Conservation (phyloP, 2,329 filamentous ascomycete genomes). For the Penicillium corylophilum region DNA sequence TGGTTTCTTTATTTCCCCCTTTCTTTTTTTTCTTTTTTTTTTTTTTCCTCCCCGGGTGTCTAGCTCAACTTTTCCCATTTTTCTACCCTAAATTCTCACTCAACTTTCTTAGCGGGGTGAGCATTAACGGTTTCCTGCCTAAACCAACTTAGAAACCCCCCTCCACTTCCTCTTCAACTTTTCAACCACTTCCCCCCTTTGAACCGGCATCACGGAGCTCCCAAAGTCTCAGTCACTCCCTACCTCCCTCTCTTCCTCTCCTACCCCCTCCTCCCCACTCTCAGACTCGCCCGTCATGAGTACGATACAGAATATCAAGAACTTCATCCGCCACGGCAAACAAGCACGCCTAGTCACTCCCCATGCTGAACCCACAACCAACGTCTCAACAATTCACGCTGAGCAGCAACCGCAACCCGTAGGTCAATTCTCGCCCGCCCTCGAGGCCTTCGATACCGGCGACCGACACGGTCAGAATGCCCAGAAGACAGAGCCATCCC, state of each 20-base stretch:
- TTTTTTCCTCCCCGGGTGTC: no score
- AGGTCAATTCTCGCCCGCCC: conserved; percentile 50
- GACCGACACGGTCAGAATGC: conserved; percentile 62
- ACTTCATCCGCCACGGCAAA: conserved; percentile 97
- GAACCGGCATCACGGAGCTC: neutral
- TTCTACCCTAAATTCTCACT: neutral
- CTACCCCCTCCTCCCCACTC: neutral
- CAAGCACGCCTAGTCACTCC: conserved; percentile 72
- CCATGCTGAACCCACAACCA: conserved; percentile 62
- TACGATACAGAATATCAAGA: conserved; percentile 92
- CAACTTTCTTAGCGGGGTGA: neutral
- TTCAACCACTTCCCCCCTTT: conserved; percentile 1
- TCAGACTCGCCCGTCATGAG: conserved; percentile 51
- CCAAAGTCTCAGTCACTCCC: neutral
- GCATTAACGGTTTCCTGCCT: neutral
- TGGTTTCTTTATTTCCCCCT: neutral
- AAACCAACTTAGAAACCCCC: neutral
- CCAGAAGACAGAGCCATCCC: conserved; percentile 61
- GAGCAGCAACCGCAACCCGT: conserved; percentile 59
- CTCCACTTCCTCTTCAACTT: neutral
- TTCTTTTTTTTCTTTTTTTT: conserved; percentile 7
- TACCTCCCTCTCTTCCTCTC: neutral
- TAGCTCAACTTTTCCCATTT: neutral
- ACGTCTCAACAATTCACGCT: conserved; percentile 64
- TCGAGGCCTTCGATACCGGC: conserved; percentile 61